Evolutionary conservation across 306 rosid species (phyloP), one percentile per base, ranked within the genome.

Genomic region (Medicago lupulina): DNA sequence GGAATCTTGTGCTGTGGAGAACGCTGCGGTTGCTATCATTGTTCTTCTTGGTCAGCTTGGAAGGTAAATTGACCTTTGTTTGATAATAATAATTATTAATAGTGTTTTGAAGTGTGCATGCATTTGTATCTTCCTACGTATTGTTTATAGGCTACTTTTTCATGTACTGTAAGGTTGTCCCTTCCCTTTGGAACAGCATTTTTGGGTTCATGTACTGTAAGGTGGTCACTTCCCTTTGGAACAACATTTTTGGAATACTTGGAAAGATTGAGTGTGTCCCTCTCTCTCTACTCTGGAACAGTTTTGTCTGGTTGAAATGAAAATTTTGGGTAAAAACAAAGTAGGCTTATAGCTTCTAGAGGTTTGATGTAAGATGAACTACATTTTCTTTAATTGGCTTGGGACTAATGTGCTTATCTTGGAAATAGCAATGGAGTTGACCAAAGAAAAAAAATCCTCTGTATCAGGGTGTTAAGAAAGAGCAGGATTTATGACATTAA

Each of bases 11-110:
- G 75, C n/a, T 15, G 58, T 60, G 65, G 90, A 85, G 82, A 76
- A 79, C 54, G 82, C 80, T 40, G 77, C 50, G 71, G 78, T 84
- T 39, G 90, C 86, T 65, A 55, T 90, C 55, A 57, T 88, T 76
- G 74, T 84, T 86, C 96, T 90, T 69, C 92, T 92, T 47, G 96
- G 92, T 76, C 96, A 87, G 75, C 92, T 92, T 74, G 96, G 97
- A 83, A 88, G 92, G 97, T 90, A 83, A 64, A 23, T 60, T 58
- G 38, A 76, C 57, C 16, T 16, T 65, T 72, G 39, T 77, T 58
- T 77, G 43, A 36, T 17, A 54, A 16, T 17, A 64, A 28, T 53
- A 14, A 25, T 60, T 49, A n/a, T n/a, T n/a, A n/a, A n/a, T n/a
- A n/a, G n/a, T n/a, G n/a, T 46, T 60, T 63, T 59, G 18, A 75